Evolutionary conservation across 139 green algal genomes (phyloP).

Genomic region (Closterium sp.): DNA sequence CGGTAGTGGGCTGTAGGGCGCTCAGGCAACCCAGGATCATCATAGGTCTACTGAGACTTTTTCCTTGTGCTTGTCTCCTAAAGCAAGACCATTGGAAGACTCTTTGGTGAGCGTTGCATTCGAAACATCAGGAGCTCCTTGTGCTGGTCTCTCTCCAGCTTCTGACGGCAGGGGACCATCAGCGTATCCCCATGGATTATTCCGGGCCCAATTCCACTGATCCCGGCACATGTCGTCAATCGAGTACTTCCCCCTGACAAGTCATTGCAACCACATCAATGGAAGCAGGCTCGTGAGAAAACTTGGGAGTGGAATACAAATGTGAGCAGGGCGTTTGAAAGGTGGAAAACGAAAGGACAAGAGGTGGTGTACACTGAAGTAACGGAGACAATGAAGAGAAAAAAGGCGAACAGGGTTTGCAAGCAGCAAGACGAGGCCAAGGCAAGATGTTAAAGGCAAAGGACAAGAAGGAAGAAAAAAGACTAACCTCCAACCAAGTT

Average conservation of each 20-base stretch:
- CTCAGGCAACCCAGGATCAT: not conserved
- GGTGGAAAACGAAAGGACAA: not conserved
- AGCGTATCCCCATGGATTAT: conserved; percentile 81
- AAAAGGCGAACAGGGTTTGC: too few species aligned
- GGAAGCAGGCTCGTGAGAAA: not conserved
- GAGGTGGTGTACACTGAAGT: too few species aligned
- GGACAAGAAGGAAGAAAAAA: too few species aligned
- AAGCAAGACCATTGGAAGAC: not conserved
- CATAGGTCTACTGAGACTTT: not conserved
- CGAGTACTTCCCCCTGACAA: conserved; percentile 60
- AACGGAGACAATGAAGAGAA: too few species aligned
- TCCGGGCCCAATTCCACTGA: conserved; percentile 88
- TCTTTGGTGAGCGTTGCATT: not conserved
- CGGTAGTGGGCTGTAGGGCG: not conserved
- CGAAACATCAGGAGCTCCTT: not conserved
- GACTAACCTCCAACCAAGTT: conserved; percentile 90
- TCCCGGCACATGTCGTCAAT: conserved; percentile 91
- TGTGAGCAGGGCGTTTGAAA: not conserved
- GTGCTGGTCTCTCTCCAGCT: not conserved
- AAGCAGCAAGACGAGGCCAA: too few species aligned
- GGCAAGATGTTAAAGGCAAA: too few species aligned
- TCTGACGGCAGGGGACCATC: not conserved
- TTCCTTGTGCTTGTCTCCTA: not conserved
- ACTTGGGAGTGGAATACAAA: not conserved
- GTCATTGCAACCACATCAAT: not conserved